phyloP scores from a whole-genome alignment of 1,139 yeast species.

The Geotrichum carabidarum region DNA sequence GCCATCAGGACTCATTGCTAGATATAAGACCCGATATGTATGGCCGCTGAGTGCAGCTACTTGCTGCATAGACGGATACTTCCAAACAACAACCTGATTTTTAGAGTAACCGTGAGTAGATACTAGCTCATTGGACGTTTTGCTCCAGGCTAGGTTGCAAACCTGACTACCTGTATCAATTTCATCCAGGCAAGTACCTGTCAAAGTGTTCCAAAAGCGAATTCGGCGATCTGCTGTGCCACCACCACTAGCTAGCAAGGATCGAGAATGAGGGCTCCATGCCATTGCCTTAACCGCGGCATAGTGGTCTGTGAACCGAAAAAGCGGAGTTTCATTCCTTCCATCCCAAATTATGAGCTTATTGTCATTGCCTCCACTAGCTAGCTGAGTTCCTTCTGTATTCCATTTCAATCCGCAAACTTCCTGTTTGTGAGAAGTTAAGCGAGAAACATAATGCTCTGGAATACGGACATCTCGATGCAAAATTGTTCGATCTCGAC shows the following conservation, averaged over 20 bases:
- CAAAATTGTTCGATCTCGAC: slow-evolving; percentile 75
- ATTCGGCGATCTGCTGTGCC: slow-evolving; percentile 92
- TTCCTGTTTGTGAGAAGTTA: slow-evolving; percentile 82
- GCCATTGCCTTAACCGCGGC: slow-evolving; percentile 97
- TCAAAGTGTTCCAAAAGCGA: slow-evolving; percentile 87
- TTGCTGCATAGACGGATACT: slow-evolving; percentile 88
- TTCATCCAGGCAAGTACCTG: slow-evolving; percentile 68
- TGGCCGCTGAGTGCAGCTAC: slow-evolving; percentile 93
- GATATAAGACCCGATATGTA: slow-evolving; percentile 82
- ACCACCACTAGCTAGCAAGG: slow-evolving; percentile 91
- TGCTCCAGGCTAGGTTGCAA: slow-evolving; percentile 90
- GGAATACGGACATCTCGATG: slow-evolving; percentile 90
- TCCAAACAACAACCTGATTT: slow-evolving; percentile 91
- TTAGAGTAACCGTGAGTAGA: slow-evolving; percentile 93
- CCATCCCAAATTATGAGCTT: slow-evolving; percentile 72
- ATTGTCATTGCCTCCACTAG: slow-evolving; percentile 94
- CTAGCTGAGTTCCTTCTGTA: slow-evolving; percentile 62
- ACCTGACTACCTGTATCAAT: slow-evolving; percentile 94
- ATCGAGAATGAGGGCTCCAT: slow-evolving; percentile 97
- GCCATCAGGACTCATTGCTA: slow-evolving; percentile 94
- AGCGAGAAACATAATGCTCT: slow-evolving; percentile 67
- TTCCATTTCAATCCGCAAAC: slow-evolving; percentile 97
- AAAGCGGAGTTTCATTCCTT: slow-evolving; percentile 56
- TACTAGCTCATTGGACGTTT: slow-evolving; percentile 84
- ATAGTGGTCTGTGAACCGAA: slow-evolving; percentile 72